Conservation (phyloP, 371 early-diverging fungal species). For the Dipsacomyces acuminosporus region DNA sequence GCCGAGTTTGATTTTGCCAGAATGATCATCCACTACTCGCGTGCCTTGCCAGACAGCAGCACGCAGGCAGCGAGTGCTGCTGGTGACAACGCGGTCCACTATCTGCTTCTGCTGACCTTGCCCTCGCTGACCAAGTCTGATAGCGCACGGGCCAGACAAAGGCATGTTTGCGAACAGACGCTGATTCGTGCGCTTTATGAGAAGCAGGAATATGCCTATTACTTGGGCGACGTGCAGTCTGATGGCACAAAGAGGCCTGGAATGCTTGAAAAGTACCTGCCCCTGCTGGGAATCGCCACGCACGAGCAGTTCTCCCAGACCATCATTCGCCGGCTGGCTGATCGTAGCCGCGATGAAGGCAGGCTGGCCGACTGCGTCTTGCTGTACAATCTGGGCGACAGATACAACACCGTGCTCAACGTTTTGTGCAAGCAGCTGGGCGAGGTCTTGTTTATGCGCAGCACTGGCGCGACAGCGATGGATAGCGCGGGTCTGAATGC, state of each 20-base stretch:
- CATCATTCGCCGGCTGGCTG: slow-evolving; percentile 64
- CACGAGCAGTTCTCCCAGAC: slow-evolving; percentile 56
- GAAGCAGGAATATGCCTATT: slow-evolving; percentile 53
- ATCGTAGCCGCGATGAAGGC: slow-evolving; percentile 61
- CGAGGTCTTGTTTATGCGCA: slow-evolving; percentile 52
- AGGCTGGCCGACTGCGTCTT: slow-evolving; percentile 66
- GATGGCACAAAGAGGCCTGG: slow-evolving; percentile 55
- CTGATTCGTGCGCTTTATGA: slow-evolving; percentile 38
- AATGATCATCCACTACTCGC: slow-evolving; percentile 38
- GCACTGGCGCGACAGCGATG: neutral
- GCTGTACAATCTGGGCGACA: slow-evolving; percentile 68
- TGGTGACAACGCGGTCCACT: slow-evolving; percentile 39
- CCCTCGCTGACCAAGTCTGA: slow-evolving; percentile 2
- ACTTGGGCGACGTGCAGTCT: slow-evolving; percentile 53
- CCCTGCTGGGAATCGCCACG: slow-evolving; percentile 55
- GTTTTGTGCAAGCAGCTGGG: slow-evolving; percentile 74
- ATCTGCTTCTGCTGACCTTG: slow-evolving; percentile 42
- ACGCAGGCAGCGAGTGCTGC: no score
- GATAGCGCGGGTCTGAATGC: neutral
- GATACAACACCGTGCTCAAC: slow-evolving; percentile 70
- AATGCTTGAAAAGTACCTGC: slow-evolving; percentile 57
- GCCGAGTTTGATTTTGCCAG: slow-evolving; percentile 29
- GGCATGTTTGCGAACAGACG: slow-evolving; percentile 24
- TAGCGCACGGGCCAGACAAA: slow-evolving; percentile 6
- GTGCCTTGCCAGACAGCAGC: slow-evolving; percentile 18